Evolutionary conservation across 2,329 filamentous ascomycete genomes (phyloP).

Genomic region (Arthrobotrys megalospora): DNA sequence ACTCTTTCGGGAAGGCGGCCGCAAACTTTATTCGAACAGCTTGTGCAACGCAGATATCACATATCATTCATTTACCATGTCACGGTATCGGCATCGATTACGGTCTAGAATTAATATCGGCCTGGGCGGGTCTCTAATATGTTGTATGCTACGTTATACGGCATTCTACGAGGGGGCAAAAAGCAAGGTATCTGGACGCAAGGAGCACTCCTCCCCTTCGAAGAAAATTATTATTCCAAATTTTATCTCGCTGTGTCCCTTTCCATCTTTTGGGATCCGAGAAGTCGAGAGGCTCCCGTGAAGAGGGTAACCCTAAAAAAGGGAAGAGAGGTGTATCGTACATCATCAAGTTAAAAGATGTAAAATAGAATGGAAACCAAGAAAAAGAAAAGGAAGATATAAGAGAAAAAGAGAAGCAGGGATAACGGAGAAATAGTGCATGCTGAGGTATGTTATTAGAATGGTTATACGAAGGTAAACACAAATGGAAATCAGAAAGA

Average conservation of each 20-base stretch:
- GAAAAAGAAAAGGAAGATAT: conserved; percentile 8
- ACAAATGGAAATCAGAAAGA: conserved; percentile 17
- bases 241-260: conserved; percentile 29
- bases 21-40: conserved; percentile 39
- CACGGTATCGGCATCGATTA: background rate
- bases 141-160: background rate
- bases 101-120: background rate
- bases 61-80: background rate
- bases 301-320: conserved; percentile 28
- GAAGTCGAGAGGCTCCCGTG: conserved; percentile 24
- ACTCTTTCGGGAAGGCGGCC: background rate
- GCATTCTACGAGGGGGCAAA: conserved; percentile 10
- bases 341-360: conserved; percentile 58
- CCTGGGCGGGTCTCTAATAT: background rate
- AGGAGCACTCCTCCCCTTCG: conserved; percentile 31
- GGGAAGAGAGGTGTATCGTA: conserved; percentile 51
- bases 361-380: conserved; percentile 30
- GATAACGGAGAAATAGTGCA: background rate
- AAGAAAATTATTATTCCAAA: conserved; percentile 47
- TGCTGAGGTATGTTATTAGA: conserved; percentile 52
- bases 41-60: conserved; percentile 31
- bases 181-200: conserved; percentile 28
- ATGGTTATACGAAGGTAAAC: conserved; percentile 37
- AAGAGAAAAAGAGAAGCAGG: conserved; percentile 4
- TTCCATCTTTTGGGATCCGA: conserved; percentile 14